Base-by-base conservation (phyloP, 768 basidiomycete species). In the Imleria badia region DNA sequence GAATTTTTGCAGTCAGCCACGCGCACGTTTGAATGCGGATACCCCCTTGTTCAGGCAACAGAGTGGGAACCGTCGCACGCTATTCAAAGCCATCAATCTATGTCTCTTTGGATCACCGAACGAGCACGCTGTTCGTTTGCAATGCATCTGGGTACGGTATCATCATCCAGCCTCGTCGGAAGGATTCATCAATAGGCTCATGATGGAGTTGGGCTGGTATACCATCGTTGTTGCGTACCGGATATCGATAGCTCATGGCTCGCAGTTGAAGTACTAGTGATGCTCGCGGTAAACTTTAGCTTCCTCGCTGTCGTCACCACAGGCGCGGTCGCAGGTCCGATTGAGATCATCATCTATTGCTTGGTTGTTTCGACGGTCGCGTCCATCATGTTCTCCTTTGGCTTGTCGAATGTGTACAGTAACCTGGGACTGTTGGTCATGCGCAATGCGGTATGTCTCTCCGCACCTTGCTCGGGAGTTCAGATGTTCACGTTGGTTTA, bases 181-280 rank as follows among this genome's bases (percentile, higher is more conserved):
- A 54, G 31, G 56, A 47, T 38, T 54, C 29, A 13, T 54, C 14
- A 54, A 23, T 9, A 40, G 61, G 9, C 38, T 63, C 14, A 59
- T 19, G 10, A 10, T 29, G 1, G 51, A 61, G 38, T 23, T 59
- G 13, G 52, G 33, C 6, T 51, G 48, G 23, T 63, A 48, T 48
- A 54, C 61, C 23, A 54, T 54, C 1, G 48, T 63, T 36, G 61
- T 59, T 15, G 6, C 5, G 11, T 38, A 11, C 6, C 7, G 0
- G 29, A n/a, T 26, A 26, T 26, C 26, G 26, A 26, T 23, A 13
- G n/a, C 38, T 50, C 6, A 60, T 9, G 19, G 23, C 0, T 47
- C 2, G 12, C 22, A 61, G 60, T 61, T 60, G 13, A 61, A n/a
- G n/a, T n/a, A n/a, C n/a, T 50, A 31, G 61, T 63, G 12, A 59